Evolutionary conservation across 2,329 filamentous ascomycete genomes (phyloP), one percentile per base, ranked within the genome.

Genomic region (Aspergillus thermomutatus): DNA sequence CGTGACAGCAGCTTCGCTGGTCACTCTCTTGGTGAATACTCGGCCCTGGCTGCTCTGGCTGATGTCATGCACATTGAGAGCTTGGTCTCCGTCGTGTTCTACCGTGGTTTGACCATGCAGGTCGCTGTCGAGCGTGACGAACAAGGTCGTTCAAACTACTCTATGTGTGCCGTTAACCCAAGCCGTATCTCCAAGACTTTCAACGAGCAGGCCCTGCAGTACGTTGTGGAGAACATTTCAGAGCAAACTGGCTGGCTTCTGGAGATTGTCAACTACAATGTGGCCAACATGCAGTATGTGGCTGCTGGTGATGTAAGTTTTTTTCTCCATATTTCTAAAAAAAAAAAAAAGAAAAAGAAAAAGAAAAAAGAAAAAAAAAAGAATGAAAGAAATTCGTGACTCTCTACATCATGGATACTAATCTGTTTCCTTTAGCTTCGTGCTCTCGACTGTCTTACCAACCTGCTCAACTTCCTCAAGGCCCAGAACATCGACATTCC

Each of bases 21-120:
- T 57, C 93, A 97, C 80, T 97, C 93, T 1, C 86, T 97, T 14
- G 93, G 93, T 73, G 93, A 97, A 78, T 97, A 97, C 80, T 96
- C 91, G 63, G 93, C 93, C 8, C 86, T 97, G 60, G 92, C 92
- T 56, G 92, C 94, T 7, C 82, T 97, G 58, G 93, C 93, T 4
- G 91, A 96, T 68, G 92, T 97, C 70, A 94, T 97, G 88, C 92
- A 93, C 4, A 97, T 97, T 67, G 92, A 97, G 80, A 92, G 88
- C 62, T 80, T 97, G 72, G 92, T 97, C 1, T 96, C 93, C 0
- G 91, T 97, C 53, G 93, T 97, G 53, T 97, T 97, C 83, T 97
- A 97, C 80, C 91, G 93, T 74, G 93, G 93, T 69, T 80, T 97
- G 68, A 97, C 93, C 25, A 97, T 97, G 93, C 93, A 97, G 78